A percentile compares a stretch with the other conserved stretches of the same genome.
Evolutionary conservation across 2,329 filamentous ascomycete species (phyloP).

Genomic region (Graphiopsis chlorocephala): DNA sequence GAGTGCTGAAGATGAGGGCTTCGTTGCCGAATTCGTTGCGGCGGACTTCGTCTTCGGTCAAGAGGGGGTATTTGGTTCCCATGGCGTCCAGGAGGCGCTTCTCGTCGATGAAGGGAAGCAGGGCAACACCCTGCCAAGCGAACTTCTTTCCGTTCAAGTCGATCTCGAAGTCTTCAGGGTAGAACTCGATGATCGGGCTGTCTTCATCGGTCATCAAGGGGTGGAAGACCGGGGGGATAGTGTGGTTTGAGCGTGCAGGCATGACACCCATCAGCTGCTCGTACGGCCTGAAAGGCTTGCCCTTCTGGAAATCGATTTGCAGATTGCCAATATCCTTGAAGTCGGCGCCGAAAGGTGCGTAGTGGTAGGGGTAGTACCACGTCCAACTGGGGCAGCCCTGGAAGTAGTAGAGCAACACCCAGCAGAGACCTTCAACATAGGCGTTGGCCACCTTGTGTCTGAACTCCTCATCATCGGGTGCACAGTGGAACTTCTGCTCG

Average conservation of each 20-base stretch:
- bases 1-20: constrained; percentile 78
- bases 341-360: constrained; percentile 94
- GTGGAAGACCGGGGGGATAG: constrained; percentile 84
- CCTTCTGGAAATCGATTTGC: constrained; percentile 78
- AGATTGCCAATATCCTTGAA: constrained; percentile 81
- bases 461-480: constrained; percentile 77
- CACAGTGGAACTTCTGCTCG: constrained; percentile 88
- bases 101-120: constrained; percentile 96
- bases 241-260: constrained; percentile 87
- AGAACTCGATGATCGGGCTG: constrained; percentile 95
- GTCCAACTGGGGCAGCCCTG: constrained; percentile 98
- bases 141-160: constrained; percentile 98
- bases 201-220: constrained; percentile 83
- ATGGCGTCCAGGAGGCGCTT: constrained; percentile 79
- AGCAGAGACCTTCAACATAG: constrained; percentile 93
- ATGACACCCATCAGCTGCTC: constrained; percentile 98
- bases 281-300: constrained; percentile 82
- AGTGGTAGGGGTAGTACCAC: constrained; percentile 99
- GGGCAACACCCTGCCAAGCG: constrained; percentile 91
- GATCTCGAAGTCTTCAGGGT: constrained; percentile 88
- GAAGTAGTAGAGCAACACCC: constrained; percentile 96
- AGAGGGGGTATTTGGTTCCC: constrained; percentile 72
- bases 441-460: constrained; percentile 81
- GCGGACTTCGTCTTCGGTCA: constrained; percentile 71
- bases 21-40: constrained; percentile 81